A percentile compares a stretch with the other conserved stretches of the same genome.
Evolutionary conservation across 805 yeast species (phyloP).

Genomic region (Yarrowia deformans): DNA sequence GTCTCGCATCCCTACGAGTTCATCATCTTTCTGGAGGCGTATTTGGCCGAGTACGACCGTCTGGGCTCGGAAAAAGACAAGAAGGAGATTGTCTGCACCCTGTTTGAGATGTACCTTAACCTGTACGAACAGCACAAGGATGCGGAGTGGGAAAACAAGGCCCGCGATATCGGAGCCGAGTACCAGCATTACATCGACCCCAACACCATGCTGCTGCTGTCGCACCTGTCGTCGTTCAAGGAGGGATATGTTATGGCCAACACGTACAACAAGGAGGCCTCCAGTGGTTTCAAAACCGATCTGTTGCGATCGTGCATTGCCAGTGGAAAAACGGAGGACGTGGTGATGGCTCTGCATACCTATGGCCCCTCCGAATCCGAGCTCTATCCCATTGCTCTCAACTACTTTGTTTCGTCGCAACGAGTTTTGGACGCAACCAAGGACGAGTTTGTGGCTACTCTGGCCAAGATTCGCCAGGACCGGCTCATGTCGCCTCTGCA

Average conservation of each 20-base stretch:
- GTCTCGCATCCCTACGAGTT: constrained; percentile 86
- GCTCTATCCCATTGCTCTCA: constrained; percentile 69
- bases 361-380: constrained; percentile 70
- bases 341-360: constrained; percentile 62
- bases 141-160: constrained; percentile 70
- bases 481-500: constrained; percentile 76
- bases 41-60: constrained; percentile 75
- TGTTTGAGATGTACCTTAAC: constrained; percentile 80
- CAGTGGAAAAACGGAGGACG: constrained; percentile 62
- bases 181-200: constrained; percentile 62
- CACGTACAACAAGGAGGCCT: constrained; percentile 44
- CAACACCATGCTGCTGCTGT: constrained; percentile 61
- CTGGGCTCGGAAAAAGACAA: constrained; percentile 74
- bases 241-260: constrained; percentile 48
- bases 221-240: constrained; percentile 57
- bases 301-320: constrained; percentile 71
- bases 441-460: constrained; percentile 58
- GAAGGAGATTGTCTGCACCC: constrained; percentile 74
- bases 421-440: constrained; percentile 61
- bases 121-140: constrained; percentile 56
- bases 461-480: constrained; percentile 60
- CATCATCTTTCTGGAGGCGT: constrained; percentile 91
- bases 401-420: constrained; percentile 65
- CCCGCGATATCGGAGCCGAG: constrained; percentile 58
- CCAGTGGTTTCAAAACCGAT: constrained; percentile 60